Conservation (phyloP, 2,329 filamentous ascomycete species). For the Endocalyx cinctus region DNA sequence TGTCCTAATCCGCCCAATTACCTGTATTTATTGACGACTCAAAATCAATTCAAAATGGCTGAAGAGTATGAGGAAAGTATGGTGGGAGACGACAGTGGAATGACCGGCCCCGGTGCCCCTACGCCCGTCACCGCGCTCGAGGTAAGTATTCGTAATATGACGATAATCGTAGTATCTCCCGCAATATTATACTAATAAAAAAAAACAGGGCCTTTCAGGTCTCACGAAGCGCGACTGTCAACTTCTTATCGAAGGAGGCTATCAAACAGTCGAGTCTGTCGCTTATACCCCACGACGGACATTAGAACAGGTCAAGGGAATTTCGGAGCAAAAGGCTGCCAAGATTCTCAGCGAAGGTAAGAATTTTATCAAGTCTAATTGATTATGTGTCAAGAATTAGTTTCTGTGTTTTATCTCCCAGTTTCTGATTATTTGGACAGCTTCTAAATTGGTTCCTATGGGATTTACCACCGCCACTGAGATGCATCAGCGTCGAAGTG, state of each 20-base stretch:
- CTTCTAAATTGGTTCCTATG: constrained; percentile 95
- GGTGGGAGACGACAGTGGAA: constrained; percentile 62
- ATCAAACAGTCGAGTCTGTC: constrained; percentile 91
- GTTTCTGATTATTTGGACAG: constrained; percentile 37
- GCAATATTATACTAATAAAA: constrained; percentile 1
- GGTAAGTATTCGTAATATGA: constrained; percentile 46
- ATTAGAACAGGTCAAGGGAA: constrained; percentile 94
- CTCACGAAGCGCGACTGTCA: constrained; percentile 96
- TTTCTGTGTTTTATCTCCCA: neutral
- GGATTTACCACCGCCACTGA: constrained; percentile 98
- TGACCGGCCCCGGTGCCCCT: constrained; percentile 84
- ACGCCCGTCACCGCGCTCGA: constrained; percentile 83
- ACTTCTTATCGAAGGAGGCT: constrained; percentile 84
- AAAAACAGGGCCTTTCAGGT: constrained; percentile 74
- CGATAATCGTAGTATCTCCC: neutral
- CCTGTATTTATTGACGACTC: too few species aligned
- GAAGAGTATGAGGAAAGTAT: constrained; percentile 66
- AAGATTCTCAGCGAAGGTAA: constrained; percentile 87
- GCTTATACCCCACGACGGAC: constrained; percentile 83
- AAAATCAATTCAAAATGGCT: too few species aligned
- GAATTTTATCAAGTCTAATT: constrained; percentile 10
- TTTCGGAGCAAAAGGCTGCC: constrained; percentile 92
- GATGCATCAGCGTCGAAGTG: constrained; percentile 95
- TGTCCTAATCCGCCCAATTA: too few species aligned
- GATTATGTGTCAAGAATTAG: too few species aligned